Conservation (phyloP, 139 green algal species). For the Picocystis salinarum region DNA sequence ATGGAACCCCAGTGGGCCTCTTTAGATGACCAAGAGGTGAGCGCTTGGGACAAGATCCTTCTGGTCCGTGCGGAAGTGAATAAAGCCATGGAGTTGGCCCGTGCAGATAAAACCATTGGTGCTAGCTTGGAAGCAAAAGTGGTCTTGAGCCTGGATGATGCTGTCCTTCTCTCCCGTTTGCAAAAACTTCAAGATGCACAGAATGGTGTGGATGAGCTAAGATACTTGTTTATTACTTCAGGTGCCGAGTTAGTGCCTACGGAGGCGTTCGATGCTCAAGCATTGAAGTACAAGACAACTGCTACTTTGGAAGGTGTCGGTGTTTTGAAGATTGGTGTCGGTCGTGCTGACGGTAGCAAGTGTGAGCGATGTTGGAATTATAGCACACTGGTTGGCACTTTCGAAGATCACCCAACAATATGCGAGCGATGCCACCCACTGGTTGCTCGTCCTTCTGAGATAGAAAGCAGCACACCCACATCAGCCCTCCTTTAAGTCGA, state of each 20-base stretch:
- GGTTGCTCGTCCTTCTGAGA: no score
- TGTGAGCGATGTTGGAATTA: constrained; percentile 96
- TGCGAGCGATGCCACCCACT: constrained; percentile 80
- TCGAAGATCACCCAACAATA: constrained; percentile 42
- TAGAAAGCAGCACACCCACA: no score
- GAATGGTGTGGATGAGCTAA: constrained; percentile 48
- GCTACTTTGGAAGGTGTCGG: constrained; percentile 16
- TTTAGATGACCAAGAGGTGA: constrained; percentile 11
- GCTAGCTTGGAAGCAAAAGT: constrained; percentile 57
- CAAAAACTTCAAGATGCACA: neutral
- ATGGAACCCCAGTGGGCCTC: constrained; percentile 25
- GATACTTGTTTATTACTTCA: constrained; percentile 57
- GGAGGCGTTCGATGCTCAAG: constrained; percentile 1
- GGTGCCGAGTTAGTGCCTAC: constrained; percentile 1
- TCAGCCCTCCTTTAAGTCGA: no score
- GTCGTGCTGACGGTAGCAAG: constrained; percentile 51
- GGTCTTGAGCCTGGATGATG: constrained; percentile 33
- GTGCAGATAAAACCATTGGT: constrained; percentile 46
- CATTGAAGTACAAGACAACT: constrained; percentile 13
- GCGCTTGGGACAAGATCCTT: constrained; percentile 1
- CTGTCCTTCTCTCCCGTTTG: constrained; percentile 8
- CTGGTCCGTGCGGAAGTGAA: constrained; percentile 9
- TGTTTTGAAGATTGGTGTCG: constrained; percentile 55
- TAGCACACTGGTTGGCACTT: constrained; percentile 24
- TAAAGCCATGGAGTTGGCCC: constrained; percentile 45